Evolutionary conservation across 768 basidiomycete genomes (phyloP), one percentile per base, ranked within the genome.

Genomic region (Boletus reticulatus): DNA sequence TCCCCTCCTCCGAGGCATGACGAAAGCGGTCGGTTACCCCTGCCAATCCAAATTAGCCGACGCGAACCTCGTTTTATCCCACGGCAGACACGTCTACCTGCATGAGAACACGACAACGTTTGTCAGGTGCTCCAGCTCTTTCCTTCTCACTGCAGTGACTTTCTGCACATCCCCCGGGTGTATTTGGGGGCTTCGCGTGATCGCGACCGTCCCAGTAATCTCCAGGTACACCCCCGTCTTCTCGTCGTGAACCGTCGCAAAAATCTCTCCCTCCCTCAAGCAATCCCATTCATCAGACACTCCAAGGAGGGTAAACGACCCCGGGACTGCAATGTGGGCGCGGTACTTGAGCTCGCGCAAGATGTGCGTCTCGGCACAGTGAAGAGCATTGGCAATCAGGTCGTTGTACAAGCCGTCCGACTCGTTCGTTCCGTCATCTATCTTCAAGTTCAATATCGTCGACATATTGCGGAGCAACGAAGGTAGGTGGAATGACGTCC

Each of bases 1-100:
- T 82, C 81, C 9, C 82, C 82, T 22, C 81, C 82, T 27, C 80
- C 80, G 16, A 83, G 74, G 55, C 72, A 74, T 12, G 77, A 78
- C 1, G 80, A 75, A 13, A 83, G 56, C 17, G 78, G 67, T 50
- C 80, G 73, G 37, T 69, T 37, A 10, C 80, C 80, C 71, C 75
- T 76, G 46, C 20, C 52, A 41, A 52, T 38, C 24, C 19, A 34
- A 1, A 57, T 47, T 42, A 67, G 53, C 52, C 48, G 43, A 48
- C 48, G 3, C 48, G 43, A 48, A 32, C 3, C 32, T 31, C n/a
- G 14, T 37, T 54, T 14, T 44, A 48, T 5, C 17, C 24, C 17
- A 20, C 5, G 44, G 27, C 24, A 31, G 17, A 51, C 11, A 27
- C 5, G 0, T 44, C 11, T 49, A 76, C 81, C 72, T 73, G 72